Conservation (phyloP, 2,329 filamentous ascomycete species). For the Neoascochyta sp. region DNA sequence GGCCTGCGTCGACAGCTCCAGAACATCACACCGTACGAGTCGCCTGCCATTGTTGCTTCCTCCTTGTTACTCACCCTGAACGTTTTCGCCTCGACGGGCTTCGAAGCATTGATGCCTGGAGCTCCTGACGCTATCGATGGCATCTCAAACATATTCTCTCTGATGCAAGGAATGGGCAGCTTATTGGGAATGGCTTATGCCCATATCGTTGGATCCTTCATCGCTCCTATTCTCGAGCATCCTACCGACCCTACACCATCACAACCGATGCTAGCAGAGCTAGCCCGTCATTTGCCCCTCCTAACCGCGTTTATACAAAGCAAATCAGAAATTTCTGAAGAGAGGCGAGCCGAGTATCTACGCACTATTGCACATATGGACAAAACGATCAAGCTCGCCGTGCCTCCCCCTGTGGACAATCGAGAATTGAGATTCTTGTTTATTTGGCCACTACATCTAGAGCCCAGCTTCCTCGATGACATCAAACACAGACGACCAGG, state of each 20-base stretch:
- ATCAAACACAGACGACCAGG: constrained; percentile 32
- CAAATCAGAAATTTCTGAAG: constrained; percentile 15
- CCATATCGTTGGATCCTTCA: constrained; percentile 20
- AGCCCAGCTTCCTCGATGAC: constrained; percentile 28
- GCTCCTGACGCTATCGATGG: constrained; percentile 25
- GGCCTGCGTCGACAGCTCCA: constrained; percentile 27
- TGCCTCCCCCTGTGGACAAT: constrained; percentile 24
- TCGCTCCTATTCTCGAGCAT: constrained; percentile 21
- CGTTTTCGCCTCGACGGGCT: constrained; percentile 30
- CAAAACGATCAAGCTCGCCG: constrained; percentile 17
- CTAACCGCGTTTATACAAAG: constrained; percentile 20
- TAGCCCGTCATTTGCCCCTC: constrained; percentile 18
- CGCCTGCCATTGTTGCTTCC: constrained; percentile 29
- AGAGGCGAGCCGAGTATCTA: constrained; percentile 14
- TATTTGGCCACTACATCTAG: constrained; percentile 39
- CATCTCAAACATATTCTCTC: constrained; percentile 31
- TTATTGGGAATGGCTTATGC: constrained; percentile 22
- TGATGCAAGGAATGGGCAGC: constrained; percentile 35
- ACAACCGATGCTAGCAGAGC: constrained; percentile 27
- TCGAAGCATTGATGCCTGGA: constrained; percentile 15
- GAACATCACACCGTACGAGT: constrained; percentile 28
- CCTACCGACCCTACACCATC: constrained; percentile 17
- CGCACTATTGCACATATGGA: constrained; percentile 16
- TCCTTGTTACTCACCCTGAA: constrained; percentile 30
- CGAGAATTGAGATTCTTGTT: constrained; percentile 37